Base-by-base conservation (phyloP, 2,329 filamentous ascomycete species). In the Ambrosiella beaveri region DNA sequence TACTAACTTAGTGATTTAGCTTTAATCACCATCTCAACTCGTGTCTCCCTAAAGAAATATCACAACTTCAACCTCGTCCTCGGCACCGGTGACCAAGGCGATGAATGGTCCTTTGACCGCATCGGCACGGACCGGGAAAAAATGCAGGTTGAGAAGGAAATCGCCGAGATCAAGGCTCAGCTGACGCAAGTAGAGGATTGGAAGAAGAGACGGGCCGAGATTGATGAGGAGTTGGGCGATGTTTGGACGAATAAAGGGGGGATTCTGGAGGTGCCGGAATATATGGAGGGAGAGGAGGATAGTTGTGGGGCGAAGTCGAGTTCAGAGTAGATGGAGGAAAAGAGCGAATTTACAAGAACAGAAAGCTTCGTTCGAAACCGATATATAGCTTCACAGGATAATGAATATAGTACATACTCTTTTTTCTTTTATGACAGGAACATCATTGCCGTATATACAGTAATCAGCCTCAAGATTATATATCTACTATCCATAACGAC, bases 71-170 rank as follows among this genome's bases (percentile, higher is more conserved):
- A 94, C 64, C 81, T 98, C 8, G 84, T 84, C 2, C 80, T 98
- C 3, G 90, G 90, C 36, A 73, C 86, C 60, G 91, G 90, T 56
- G 81, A 86, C 13, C 78, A 82, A 55, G 88, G 85, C n/a, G 84
- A 87, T 57, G 85, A 86, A 65, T 97, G 93, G 88, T 85, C 91
- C 63, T 86, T 95, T 68, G 86, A 96, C 69, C 82, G 88, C 59
- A 97, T 98, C 64, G 93, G 93, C 59, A 96, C 90, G 0, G 88
- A 89, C 66, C 81, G 85, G 60, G 93, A 98, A 74, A 95, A 96
- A 73, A 82, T 90, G 68, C 86, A 87, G 19, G 89, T 96, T 7
- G 90, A 96, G 72, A 88, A 87, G 68, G 93, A 98, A 69, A 74
- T 97, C 13, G 79, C 85, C 54, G 88, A 96, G 63, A 75, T 98